Evolutionary conservation across 495 filamentous ascomycete genomes (phyloP), one percentile per base, ranked within the genome.

Genomic region (Penicillium desertorum): DNA sequence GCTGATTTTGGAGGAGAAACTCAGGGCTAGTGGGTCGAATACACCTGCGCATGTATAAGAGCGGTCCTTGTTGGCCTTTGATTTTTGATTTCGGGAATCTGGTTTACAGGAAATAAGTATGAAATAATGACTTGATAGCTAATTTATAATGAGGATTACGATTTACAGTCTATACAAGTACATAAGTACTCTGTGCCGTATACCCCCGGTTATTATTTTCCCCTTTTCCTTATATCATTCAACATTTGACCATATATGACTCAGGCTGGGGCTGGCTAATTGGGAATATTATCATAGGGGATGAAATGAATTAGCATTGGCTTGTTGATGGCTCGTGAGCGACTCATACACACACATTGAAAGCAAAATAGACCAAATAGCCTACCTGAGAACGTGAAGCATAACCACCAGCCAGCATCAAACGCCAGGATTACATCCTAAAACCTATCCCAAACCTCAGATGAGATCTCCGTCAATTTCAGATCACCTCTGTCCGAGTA

Each of bases 1-100:
- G 46, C 47, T 77, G 51, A 25, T 65, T 50, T 56, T 62, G 57
- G 61, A 64, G 29, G 73, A 71, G 53, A 42, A 55, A 45, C 36
- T 48, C 4, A 63, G 62, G 27, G 39, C 41, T 1, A 59, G 62
- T 62, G 62, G 63, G 4, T 43, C 46, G 27, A 50, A 36, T 19
- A 66, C 67, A 2, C 59, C 65, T 14, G 61, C 51, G 22, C 58
- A 63, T 23, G 61, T 54, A 17, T 63, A 23, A 51, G 43, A 44
- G 22, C 16, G 16, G 5, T 16, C 2, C n/a, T 32, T 25, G 30
- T 20, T 20, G 5, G 5, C 23, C n/a, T 50, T 50, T 20, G 32
- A 17, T 0, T 9, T 9, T 32, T 19, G 22, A 10, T 46, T 46
- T 17, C 7, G 36, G 36, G 20, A 3, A 6, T 5, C 25, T n/a